Evolutionary conservation across 2,329 filamentous ascomycete genomes (phyloP).

Genomic region (Zasmidium angulare): DNA sequence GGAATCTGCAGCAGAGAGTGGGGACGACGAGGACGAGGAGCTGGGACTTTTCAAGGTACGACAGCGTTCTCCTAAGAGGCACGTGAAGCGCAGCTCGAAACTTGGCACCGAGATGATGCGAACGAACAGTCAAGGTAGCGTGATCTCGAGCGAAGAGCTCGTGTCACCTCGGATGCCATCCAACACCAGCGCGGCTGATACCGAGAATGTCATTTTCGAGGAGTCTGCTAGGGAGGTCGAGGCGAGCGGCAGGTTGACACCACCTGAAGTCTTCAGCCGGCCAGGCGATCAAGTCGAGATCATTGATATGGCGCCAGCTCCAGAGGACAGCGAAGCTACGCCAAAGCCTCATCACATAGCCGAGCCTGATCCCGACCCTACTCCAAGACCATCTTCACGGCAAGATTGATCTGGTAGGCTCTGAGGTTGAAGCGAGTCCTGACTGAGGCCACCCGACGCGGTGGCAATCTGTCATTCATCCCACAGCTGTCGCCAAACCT

Average conservation of each 20-base stretch:
- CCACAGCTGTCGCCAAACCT: constrained; percentile 1
- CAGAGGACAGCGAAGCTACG: constrained; percentile 37
- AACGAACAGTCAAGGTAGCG: constrained; percentile 88
- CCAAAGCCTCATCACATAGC: constrained; percentile 35
- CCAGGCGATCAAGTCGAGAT: constrained; percentile 46
- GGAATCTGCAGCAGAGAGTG: constrained; percentile 75
- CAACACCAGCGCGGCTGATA: constrained; percentile 5
- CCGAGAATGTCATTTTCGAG: constrained; percentile 37
- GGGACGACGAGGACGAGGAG: constrained; percentile 93
- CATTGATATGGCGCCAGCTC: constrained; percentile 32
- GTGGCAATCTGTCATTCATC: too few species aligned
- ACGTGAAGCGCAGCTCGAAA: constrained; percentile 64
- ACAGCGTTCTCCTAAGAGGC: constrained; percentile 58
- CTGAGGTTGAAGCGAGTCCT: too few species aligned
- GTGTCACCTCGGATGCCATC: constrained; percentile 20
- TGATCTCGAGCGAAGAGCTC: constrained; percentile 50
- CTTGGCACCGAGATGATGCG: constrained; percentile 97
- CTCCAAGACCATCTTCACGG: constrained; percentile 37
- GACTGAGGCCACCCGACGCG: too few species aligned
- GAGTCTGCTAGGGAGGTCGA: constrained; percentile 37
- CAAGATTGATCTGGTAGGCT: constrained; percentile 2
- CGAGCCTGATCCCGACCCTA: constrained; percentile 41
- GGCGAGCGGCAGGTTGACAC: constrained; percentile 44
- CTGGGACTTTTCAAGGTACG: constrained; percentile 62
- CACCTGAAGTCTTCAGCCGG: constrained; percentile 50